Percentiles rank a stretch among this genome's conserved stretches.
Evolutionary conservation across 768 basidiomycete species (phyloP).

Genomic region (Podaxis rugospora): DNA sequence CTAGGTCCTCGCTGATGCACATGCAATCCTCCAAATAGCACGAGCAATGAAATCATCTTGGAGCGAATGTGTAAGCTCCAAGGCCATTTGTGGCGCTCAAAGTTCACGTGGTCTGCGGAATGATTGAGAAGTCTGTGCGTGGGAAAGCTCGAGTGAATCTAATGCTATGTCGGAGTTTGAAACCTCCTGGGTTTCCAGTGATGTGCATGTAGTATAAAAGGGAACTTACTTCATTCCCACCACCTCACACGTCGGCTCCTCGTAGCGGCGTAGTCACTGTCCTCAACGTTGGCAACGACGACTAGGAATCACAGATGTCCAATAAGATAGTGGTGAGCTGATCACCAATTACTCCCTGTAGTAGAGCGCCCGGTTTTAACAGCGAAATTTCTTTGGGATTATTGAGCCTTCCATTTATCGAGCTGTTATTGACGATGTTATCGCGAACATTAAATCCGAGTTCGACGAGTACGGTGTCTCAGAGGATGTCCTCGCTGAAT

Average conservation of each 20-base stretch:
- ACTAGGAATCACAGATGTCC: slow-evolving; percentile 56
- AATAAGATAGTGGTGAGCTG: slow-evolving; percentile 99
- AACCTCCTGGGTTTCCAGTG: slow-evolving; percentile 33
- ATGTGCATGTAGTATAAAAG: slow-evolving; percentile 50
- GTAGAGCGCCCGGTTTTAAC: slow-evolving; percentile 55
- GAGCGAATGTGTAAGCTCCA: background rate
- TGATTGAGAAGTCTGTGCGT: slow-evolving; percentile 38
- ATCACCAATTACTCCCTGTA: slow-evolving; percentile 56
- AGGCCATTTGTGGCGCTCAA: no score
- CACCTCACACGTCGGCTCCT: slow-evolving; percentile 35
- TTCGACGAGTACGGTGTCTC: slow-evolving; percentile 96
- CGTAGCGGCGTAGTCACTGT: slow-evolving; percentile 29
- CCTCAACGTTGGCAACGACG: slow-evolving; percentile 29
- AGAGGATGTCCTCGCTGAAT: slow-evolving; percentile 83
- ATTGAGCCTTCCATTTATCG: slow-evolving; percentile 90
- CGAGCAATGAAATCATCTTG: background rate
- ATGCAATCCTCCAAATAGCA: background rate
- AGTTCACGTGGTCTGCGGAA: background rate
- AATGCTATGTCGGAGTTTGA: slow-evolving; percentile 40
- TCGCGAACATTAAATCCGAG: slow-evolving; percentile 80
- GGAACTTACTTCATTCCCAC: slow-evolving; percentile 33
- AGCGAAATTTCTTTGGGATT: slow-evolving; percentile 30
- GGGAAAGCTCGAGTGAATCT: slow-evolving; percentile 21
- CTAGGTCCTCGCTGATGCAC: background rate
- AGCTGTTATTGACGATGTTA: slow-evolving; percentile 94